These are phyloP conservation scores for Hanseniaspora guilliermondii DNA, from an alignment of 805 yeast species.

Conservation along the genomic window DNA sequence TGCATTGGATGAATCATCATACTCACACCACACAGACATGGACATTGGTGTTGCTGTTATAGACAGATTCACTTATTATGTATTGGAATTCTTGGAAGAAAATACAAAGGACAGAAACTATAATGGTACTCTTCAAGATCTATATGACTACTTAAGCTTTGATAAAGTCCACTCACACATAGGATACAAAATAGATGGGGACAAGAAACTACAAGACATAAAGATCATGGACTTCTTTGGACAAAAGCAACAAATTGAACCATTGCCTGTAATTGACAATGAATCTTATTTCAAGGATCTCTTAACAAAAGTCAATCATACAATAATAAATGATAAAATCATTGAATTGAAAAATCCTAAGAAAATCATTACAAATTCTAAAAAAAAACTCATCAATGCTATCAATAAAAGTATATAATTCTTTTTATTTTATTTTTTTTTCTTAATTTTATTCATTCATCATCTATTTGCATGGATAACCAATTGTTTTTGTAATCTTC, in stretches of 20 bases:
- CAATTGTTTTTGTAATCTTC: slow-evolving; percentile 30
- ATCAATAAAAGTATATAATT: neutral
- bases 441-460: slow-evolving; percentile 6
- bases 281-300: slow-evolving; percentile 11
- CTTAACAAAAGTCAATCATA: neutral
- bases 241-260: neutral
- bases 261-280: neutral
- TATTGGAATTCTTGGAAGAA: slow-evolving; percentile 69
- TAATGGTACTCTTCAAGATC: slow-evolving; percentile 60
- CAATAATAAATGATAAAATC: neutral
- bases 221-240: slow-evolving; percentile 89
- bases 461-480: slow-evolving; percentile 25
- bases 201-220: slow-evolving; percentile 46
- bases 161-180: slow-evolving; percentile 83
- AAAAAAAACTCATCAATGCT: neutral
- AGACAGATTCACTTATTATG: slow-evolving; percentile 88
- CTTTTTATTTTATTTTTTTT: no score
- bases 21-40: slow-evolving; percentile 89
- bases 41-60: slow-evolving; percentile 97
- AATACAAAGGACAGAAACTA: slow-evolving; percentile 58
- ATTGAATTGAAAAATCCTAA: neutral
- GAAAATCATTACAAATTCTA: neutral
- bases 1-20: slow-evolving; percentile 74
- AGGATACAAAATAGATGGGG: slow-evolving; percentile 80
- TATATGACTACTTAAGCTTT: slow-evolving; percentile 72